Conservation (phyloP, 192 early-diverging fungal species). For the Geosiphon pyriformis region DNA sequence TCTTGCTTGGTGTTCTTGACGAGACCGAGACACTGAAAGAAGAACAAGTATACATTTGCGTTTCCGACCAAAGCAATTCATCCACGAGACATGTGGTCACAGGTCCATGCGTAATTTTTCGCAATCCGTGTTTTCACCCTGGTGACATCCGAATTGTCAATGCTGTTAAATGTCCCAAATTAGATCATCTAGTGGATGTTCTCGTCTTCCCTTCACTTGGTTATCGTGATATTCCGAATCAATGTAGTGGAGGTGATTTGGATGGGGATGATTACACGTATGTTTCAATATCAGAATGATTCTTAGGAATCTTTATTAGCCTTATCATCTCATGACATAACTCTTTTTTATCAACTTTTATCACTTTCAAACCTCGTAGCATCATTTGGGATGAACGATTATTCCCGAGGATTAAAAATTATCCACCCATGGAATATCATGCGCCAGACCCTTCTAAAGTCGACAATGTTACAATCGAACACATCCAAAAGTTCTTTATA, state of each 20-base stretch:
- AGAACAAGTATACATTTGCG: constrained; percentile 48
- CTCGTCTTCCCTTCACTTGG: constrained; percentile 70
- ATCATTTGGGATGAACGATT: constrained; percentile 53
- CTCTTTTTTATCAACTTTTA: constrained; percentile 13
- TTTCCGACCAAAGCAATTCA: constrained; percentile 26
- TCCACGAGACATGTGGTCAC: constrained; percentile 28
- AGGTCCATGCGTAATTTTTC: constrained; percentile 40
- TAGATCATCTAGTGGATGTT: constrained; percentile 56
- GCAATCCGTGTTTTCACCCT: constrained; percentile 64
- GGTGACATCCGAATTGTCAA: constrained; percentile 56
- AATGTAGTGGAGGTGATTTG: constrained; percentile 77
- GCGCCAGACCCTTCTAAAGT: constrained; percentile 28
- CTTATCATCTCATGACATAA: not conserved
- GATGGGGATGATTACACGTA: constrained; percentile 75
- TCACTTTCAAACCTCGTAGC: no score
- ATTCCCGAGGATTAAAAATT: constrained; percentile 33
- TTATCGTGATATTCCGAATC: constrained; percentile 61
- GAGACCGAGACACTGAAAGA: constrained; percentile 39
- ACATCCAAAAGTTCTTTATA: constrained; percentile 59
- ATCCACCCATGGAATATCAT: constrained; percentile 50
- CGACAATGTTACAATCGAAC: constrained; percentile 38
- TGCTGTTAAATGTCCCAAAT: constrained; percentile 45
- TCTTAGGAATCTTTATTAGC: not conserved
- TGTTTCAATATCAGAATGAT: not conserved
- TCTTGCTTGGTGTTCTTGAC: constrained; percentile 52